Evolutionary conservation across 129 eudicot species (phyloP), one percentile per base, ranked within the genome.

Genomic region (Lonicera japonica): DNA sequence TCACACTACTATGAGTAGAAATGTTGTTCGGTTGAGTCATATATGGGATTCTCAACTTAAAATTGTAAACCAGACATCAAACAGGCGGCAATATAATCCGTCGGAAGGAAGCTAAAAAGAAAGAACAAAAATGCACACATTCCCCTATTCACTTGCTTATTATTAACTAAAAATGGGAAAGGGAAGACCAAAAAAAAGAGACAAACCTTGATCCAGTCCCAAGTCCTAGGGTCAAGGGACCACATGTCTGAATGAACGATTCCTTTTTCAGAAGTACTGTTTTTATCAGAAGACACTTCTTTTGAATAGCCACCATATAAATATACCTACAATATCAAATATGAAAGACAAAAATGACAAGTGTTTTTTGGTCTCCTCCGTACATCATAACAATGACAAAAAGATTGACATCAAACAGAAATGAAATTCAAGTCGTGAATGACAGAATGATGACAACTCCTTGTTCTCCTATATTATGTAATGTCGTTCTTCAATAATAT

Each of bases 181-280:
- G 61, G 0, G 54, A 56, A 52, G 17, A 1, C 16, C 39, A 36
- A 20, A 40, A 58, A 21, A 70, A 72, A 43, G 34, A 62, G 45
- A 54, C 48, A 70, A 51, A 91, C 98, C 98, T 87, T 91, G 77
- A 84, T 91, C 98, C 98, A 91, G 34, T 87, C 90, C 98, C 98
- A 91, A 69, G 95, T 91, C 80, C 77, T 91, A 55, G 98, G 98
- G 73, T 91, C 95, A 69, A 91, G 95, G 63, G 82, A 75, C 94
- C 94, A 91, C 96, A 91, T 91, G 68, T 91, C 98, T 17, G 96
- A 76, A 66, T 91, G 98, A 74, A 91, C 98, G 40, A 82, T 64
- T 70, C 98, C 98, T 78, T 87, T 91, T 73, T 91, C 98, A 22
- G 96, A 82, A 66, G n/a, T n/a, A n/a, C 74, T 70, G 63, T 76